A percentile compares a stretch with the other conserved stretches of the same genome.
These are phyloP conservation scores for Leccinum idahoense DNA, from an alignment of 1,284 basidiomycete species.

Conservation along the genomic window DNA sequence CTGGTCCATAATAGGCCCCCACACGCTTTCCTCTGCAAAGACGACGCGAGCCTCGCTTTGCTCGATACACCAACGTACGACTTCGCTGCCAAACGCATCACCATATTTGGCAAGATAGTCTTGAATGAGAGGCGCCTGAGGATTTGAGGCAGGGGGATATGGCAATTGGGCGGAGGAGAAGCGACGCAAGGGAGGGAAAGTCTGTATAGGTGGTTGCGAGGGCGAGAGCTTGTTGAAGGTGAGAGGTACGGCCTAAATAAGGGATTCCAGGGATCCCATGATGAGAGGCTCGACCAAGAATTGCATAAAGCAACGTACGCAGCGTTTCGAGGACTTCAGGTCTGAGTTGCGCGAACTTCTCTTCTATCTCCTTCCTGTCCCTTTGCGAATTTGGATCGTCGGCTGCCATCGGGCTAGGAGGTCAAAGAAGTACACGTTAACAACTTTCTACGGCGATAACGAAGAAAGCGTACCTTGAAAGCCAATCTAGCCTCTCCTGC, in stretches of 20 bases:
- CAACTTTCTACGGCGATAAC: neutral
- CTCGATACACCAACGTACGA: conserved; percentile 85
- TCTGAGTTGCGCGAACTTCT: conserved; percentile 63
- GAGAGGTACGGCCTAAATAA: conserved; percentile 48
- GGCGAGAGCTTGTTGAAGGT: conserved; percentile 66
- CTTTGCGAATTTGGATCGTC: conserved; percentile 42
- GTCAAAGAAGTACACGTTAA: conserved; percentile 3
- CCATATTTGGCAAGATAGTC: conserved; percentile 79
- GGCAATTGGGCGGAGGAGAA: conserved; percentile 69
- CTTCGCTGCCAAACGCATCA: conserved; percentile 80
- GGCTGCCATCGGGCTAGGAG: conserved; percentile 38
- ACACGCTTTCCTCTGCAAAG: conserved; percentile 27
- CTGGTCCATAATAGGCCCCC: conserved; percentile 55
- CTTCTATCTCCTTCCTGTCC: conserved; percentile 54
- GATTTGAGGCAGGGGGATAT: conserved; percentile 61
- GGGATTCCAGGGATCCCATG: neutral
- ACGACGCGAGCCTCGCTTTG: conserved; percentile 47
- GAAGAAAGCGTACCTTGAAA: conserved; percentile 47
- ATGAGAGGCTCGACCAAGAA: neutral
- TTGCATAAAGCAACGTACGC: conserved; percentile 41
- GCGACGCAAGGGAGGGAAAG: conserved; percentile 75
- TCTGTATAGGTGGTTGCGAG: conserved; percentile 85
- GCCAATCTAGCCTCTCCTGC: conserved; percentile 68
- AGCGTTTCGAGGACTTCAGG: conserved; percentile 74
- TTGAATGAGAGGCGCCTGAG: conserved; percentile 55